Evolutionary conservation across 1,284 basidiomycete genomes (phyloP).

Genomic region (Takashimella koratensis): DNA sequence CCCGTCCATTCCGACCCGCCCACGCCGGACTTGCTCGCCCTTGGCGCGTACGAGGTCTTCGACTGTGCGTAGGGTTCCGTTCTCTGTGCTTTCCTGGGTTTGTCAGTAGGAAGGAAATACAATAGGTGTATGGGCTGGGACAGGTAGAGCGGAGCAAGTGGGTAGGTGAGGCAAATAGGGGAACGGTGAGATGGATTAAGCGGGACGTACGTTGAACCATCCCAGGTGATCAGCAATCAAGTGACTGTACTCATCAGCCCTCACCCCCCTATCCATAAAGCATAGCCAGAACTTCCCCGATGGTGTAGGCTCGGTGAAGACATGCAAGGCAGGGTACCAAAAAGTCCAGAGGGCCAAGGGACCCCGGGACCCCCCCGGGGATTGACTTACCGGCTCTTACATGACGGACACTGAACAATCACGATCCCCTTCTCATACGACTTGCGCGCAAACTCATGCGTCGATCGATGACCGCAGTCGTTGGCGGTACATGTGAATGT

Average conservation of each 20-base stretch:
- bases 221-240: constrained; percentile 87
- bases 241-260: constrained; percentile 66
- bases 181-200: no score
- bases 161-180: no score
- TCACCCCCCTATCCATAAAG: no score
- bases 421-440: constrained; percentile 88
- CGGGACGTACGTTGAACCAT: constrained; percentile 65
- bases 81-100: constrained; percentile 56
- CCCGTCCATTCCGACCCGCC: constrained; percentile 52
- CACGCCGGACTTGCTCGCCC: constrained; percentile 69
- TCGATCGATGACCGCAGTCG: constrained; percentile 73
- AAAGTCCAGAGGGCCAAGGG: no score
- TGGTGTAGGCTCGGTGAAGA: no score
- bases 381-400: constrained; percentile 76
- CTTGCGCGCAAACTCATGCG: constrained; percentile 80
- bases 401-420: constrained; percentile 84
- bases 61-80: constrained; percentile 68
- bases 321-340: no score
- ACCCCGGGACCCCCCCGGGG: no score
- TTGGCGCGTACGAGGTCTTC: constrained; percentile 74
- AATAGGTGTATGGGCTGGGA: not conserved
- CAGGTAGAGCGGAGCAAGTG: not conserved
- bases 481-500: constrained; percentile 85
- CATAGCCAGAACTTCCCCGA: no score
- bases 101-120: no score